Evolutionary conservation across 306 rosid genomes (phyloP), one percentile per base, ranked within the genome.

Genomic region (Acacia confusa): DNA sequence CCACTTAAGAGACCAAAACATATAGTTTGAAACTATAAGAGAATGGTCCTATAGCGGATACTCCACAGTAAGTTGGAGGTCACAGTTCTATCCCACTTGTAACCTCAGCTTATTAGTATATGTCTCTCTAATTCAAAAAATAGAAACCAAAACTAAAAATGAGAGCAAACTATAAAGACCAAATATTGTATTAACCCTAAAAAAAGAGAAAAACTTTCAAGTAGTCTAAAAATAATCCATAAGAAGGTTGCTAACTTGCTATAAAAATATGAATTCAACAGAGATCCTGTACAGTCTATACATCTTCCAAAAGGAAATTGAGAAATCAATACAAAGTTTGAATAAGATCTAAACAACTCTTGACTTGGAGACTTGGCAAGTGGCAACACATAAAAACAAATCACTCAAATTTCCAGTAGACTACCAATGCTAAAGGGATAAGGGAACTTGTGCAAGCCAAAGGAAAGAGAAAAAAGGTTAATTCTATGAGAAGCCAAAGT

Each of bases 391-490:
- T 41, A 41, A 2, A 10, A 44, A 44, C 50, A 44, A 47, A 15
- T 44, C 70, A 47, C 74, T 61, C 50, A 77, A 58, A 45, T 24
- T 70, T 82, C 45, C 34, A 8, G 10, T 44, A 69, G 34, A 64
- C 24, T 24, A 82, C 2, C 12, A 17, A 71, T 78, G 68, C 57
- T 36, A 57, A 40, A 77, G 47, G 27, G 34, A 19, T 40, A 10
- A 72, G 70, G 27, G 27, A 22, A 66, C 4, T 50, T 41, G 68
- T 53, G 73, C 75, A 66, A 40, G 9, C 78, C 12, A 9, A 48
- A 76, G 22, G 22, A 32, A 0, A 36, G 16, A 67, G 6, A 24
- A 48, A 24, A 52, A 77, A 64, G 1, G 44, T 7, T 9, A 60
- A 0, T 36, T 36, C 40, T 36, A 75, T 53, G 71, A 30, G 79